Percentiles rank a stretch among this genome's conserved stretches.
Evolutionary conservation across 768 basidiomycete genomes (phyloP).

Genomic region (Pisolithus orientalis): DNA sequence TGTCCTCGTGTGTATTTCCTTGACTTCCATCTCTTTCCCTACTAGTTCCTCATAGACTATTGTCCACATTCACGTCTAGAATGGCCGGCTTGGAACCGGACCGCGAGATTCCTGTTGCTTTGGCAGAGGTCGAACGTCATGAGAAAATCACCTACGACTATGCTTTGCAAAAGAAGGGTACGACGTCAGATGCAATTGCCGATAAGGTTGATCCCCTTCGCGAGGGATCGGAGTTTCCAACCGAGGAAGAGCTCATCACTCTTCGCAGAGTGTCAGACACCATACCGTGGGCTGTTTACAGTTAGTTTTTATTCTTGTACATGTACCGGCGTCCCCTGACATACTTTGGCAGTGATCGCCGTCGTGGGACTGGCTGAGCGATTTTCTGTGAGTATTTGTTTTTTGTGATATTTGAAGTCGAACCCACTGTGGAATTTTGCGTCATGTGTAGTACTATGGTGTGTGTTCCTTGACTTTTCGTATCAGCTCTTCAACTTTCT

Average conservation of each 20-base stretch:
- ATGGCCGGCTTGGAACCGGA: not conserved
- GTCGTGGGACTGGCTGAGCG: conserved; percentile 66
- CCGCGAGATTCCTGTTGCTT: not conserved
- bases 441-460: conserved; percentile 38
- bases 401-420: not conserved
- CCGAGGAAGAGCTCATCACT: conserved; percentile 51
- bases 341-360: conserved; percentile 45
- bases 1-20: not conserved
- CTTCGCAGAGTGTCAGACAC: conserved; percentile 56
- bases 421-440: not conserved
- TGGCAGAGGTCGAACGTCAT: not conserved
- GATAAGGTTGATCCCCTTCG: conserved; percentile 27
- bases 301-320: not conserved
- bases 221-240: conserved; percentile 57
- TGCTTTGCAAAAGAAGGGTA: not conserved
- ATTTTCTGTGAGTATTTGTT: conserved; percentile 47
- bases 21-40: not conserved
- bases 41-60: not conserved
- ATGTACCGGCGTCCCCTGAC: not conserved
- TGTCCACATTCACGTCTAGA: not conserved
- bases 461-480: conserved; percentile 13
- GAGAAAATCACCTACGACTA: not conserved
- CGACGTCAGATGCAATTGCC: not conserved
- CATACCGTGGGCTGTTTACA: conserved; percentile 53
- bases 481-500: not conserved